Evolutionary conservation across 2,329 filamentous ascomycete genomes (phyloP).

Genomic region (Stachybotrys elegans): DNA sequence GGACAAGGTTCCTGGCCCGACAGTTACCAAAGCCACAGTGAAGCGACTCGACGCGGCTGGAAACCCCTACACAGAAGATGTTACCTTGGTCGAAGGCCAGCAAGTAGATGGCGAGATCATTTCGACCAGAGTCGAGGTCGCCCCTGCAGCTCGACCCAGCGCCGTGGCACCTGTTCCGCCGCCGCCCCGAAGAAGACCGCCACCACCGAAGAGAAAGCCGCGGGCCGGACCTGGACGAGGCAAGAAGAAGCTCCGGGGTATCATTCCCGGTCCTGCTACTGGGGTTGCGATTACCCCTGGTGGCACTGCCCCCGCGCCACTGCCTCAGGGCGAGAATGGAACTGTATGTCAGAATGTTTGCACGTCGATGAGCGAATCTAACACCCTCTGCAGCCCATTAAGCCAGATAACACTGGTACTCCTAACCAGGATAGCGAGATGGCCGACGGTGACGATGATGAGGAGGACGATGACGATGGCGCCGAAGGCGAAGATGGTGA

Average conservation of each 20-base stretch:
- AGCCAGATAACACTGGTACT: constrained; percentile 38
- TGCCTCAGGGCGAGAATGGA: constrained; percentile 30
- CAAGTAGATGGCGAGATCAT: constrained; percentile 77
- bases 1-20: constrained; percentile 43
- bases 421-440: constrained; percentile 48
- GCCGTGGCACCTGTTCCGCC: constrained; percentile 37
- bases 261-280: constrained; percentile 26
- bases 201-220: constrained; percentile 74
- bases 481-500: constrained; percentile 43
- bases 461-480: constrained; percentile 42
- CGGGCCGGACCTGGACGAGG: constrained; percentile 73
- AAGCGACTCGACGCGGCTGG: constrained; percentile 72
- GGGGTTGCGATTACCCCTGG: constrained; percentile 24
- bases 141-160: constrained; percentile 54
- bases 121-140: constrained; percentile 49
- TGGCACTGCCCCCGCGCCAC: constrained; percentile 32
- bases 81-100: constrained; percentile 76
- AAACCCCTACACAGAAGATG: constrained; percentile 78
- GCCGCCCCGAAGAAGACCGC: constrained; percentile 56
- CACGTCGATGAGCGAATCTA: too few species aligned
- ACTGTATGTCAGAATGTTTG: constrained; percentile 22
- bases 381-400: too few species aligned
- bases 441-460: constrained; percentile 45
- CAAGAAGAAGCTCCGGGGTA: constrained; percentile 68
- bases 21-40: constrained; percentile 73